These are phyloP conservation scores for Hypoxylon rickii DNA, from an alignment of 495 filamentous ascomycete species.

Conservation along the genomic window DNA sequence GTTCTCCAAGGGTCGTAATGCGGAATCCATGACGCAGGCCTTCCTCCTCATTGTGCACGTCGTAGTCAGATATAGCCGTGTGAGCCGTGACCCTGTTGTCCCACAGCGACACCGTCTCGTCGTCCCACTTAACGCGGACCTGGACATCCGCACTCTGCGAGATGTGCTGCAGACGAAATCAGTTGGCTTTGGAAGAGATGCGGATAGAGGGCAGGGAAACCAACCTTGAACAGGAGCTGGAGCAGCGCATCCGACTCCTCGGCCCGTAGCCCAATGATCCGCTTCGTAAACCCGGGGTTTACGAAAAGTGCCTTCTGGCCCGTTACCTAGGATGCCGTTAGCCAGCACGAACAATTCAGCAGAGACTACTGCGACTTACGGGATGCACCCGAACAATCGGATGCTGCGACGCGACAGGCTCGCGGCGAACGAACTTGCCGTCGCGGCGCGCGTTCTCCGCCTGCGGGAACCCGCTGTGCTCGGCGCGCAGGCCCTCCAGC, in stretches of 20 bases:
- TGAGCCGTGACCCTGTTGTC: constrained; percentile 70
- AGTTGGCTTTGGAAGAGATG: neutral
- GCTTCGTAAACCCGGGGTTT: constrained; percentile 80
- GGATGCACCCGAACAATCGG: constrained; percentile 75
- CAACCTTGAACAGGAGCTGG: constrained; percentile 65
- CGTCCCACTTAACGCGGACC: constrained; percentile 71
- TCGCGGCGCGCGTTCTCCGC: constrained; percentile 64
- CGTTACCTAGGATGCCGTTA: constrained; percentile 54
- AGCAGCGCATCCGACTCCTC: constrained; percentile 71
- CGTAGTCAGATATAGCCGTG: constrained; percentile 59
- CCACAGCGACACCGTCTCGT: constrained; percentile 75
- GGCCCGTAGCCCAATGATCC: constrained; percentile 73
- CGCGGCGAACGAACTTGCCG: constrained; percentile 68
- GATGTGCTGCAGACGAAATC: constrained; percentile 36
- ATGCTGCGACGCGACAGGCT: constrained; percentile 67
- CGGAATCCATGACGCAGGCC: constrained; percentile 53
- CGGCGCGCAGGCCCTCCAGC: constrained; percentile 70
- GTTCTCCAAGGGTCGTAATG: constrained; percentile 52
- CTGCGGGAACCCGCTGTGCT: constrained; percentile 74
- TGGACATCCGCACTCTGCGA: constrained; percentile 64
- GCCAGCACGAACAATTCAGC: too few species aligned
- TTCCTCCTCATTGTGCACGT: constrained; percentile 50
- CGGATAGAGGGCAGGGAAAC: constrained; percentile 26
- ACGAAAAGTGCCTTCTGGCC: constrained; percentile 80
- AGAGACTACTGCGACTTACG: constrained; percentile 19